phyloP scores from a whole-genome alignment of 2,329 filamentous ascomycete species.

The Fusarium chlamydosporum region DNA sequence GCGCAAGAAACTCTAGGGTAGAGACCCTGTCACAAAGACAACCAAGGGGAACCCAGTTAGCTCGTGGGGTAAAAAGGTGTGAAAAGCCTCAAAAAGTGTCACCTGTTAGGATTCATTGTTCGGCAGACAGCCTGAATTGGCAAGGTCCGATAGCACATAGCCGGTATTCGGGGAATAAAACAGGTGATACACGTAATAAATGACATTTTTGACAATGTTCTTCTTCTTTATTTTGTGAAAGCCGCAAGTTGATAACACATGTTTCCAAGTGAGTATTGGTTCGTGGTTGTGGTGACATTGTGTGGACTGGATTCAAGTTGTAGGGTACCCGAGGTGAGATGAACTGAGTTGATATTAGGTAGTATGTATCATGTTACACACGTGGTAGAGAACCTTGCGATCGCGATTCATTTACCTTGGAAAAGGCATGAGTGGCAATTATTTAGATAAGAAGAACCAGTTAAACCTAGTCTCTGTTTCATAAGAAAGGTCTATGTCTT shows the following conservation, averaged over 20 bases:
- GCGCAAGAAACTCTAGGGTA: constrained; percentile 21
- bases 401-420: constrained; percentile 4
- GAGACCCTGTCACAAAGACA: not conserved
- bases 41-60: constrained; percentile 5
- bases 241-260: not conserved
- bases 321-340: not conserved
- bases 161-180: constrained; percentile 15
- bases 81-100: not conserved
- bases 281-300: not conserved
- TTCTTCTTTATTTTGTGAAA: not conserved
- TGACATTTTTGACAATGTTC: not conserved
- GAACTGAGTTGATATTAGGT: not conserved
- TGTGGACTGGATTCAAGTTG: not conserved
- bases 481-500: constrained; percentile 1
- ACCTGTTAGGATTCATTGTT: not conserved
- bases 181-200: not conserved
- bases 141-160: not conserved
- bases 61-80: constrained; percentile 29
- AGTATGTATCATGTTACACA: constrained; percentile 1
- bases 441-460: constrained; percentile 4
- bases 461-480: constrained; percentile 3
- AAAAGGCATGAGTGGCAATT: not conserved
- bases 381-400: constrained; percentile 3
- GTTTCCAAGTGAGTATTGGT: not conserved
- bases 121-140: constrained; percentile 14